These are phyloP conservation scores for Amanita rubescens DNA, from an alignment of 768 basidiomycete genomes.

Conservation along the genomic window DNA sequence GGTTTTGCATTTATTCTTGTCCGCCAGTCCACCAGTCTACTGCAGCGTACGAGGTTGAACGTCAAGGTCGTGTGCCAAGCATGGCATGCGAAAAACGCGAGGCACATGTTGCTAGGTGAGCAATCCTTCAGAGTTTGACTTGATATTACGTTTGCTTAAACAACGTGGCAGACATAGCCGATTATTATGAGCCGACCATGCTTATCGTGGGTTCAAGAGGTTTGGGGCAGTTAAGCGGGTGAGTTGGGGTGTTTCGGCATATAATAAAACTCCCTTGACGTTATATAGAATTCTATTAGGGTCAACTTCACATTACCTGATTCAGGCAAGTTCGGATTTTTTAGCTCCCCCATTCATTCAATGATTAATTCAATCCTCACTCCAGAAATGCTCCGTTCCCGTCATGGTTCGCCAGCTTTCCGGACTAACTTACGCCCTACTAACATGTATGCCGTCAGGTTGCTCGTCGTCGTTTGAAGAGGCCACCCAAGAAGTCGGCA, in stretches of 20 bases:
- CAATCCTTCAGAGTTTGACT: not conserved
- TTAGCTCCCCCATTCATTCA: not conserved
- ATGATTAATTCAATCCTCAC: slow-evolving; percentile 2
- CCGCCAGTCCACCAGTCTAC: slow-evolving; percentile 80
- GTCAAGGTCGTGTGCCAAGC: slow-evolving; percentile 89
- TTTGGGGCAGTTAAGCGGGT: slow-evolving; percentile 83
- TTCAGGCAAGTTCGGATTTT: slow-evolving; percentile 44
- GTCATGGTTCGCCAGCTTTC: slow-evolving; percentile 58
- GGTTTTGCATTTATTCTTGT: slow-evolving; percentile 81
- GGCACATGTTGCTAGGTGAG: slow-evolving; percentile 80
- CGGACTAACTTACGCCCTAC: not conserved
- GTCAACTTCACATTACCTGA: slow-evolving; percentile 91
- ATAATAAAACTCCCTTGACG: not conserved
- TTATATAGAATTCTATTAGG: slow-evolving; percentile 75
- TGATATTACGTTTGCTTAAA: not conserved
- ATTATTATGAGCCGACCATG: slow-evolving; percentile 83
- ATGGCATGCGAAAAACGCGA: slow-evolving; percentile 92
- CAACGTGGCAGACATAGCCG: slow-evolving; percentile 59
- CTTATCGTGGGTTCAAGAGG: slow-evolving; percentile 95
- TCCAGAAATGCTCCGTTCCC: slow-evolving; percentile 84
- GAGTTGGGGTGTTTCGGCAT: not conserved
- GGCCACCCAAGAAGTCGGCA: slow-evolving; percentile 73
- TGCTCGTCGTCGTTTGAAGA: slow-evolving; percentile 83
- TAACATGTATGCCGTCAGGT: slow-evolving; percentile 27
- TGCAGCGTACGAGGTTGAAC: slow-evolving; percentile 86